phyloP scores from a whole-genome alignment of 129 eudicot species.

The Solidago caesia region DNA sequence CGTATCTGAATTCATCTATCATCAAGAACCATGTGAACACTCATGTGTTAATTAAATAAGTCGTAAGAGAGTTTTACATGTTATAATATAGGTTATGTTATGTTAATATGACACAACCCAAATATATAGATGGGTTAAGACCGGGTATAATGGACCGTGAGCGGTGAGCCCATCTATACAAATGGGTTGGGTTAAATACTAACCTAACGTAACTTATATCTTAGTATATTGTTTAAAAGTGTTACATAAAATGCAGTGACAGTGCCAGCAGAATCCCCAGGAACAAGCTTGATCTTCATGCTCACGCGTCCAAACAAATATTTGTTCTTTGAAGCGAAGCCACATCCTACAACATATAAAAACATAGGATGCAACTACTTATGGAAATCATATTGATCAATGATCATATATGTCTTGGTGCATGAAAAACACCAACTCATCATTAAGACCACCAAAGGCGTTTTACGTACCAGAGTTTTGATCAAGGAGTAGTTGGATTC shows the following conservation, averaged over 20 bases:
- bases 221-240: neutral
- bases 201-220: neutral
- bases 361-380: neutral
- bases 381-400: neutral
- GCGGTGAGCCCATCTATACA: too few species aligned
- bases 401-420: neutral
- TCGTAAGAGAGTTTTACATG: neutral
- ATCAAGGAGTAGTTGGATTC: constrained; percentile 15
- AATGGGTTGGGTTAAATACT: too few species aligned
- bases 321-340: constrained; percentile 17
- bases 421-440: neutral
- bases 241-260: constrained; percentile 20
- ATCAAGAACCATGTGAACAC: neutral
- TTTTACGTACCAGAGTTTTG: constrained; percentile 12
- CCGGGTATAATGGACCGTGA: too few species aligned
- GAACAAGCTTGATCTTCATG: constrained; percentile 27
- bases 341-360: constrained; percentile 16
- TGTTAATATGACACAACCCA: too few species aligned
- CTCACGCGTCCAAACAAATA: constrained; percentile 23
- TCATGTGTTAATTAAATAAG: neutral
- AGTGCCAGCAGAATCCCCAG: constrained; percentile 19
- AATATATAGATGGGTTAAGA: too few species aligned
- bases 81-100: too few species aligned
- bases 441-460: neutral
- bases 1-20: constrained; percentile 22